Conservation (phyloP, 495 filamentous ascomycete species). For the Corynascus novoguineensis region DNA sequence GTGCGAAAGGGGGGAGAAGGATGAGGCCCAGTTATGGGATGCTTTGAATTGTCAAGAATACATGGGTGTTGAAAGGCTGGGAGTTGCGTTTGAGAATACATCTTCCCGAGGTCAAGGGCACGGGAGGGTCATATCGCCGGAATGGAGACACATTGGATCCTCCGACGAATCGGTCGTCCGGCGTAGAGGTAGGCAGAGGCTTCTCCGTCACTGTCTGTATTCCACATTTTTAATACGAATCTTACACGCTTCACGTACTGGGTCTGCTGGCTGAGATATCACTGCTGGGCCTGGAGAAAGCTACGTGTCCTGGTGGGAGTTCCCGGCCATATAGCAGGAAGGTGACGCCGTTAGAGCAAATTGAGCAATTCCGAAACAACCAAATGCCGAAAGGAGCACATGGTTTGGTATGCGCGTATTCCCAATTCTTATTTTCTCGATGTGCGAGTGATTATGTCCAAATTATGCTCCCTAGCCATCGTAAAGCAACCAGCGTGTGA, state of each 20-base stretch:
- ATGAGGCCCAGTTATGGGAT: background rate
- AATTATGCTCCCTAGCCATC: no score
- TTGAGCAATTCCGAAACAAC: no score
- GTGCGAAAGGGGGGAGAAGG: background rate
- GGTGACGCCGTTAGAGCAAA: no score
- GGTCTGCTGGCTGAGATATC: background rate
- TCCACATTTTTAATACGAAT: constrained; percentile 9
- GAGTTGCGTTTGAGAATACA: constrained; percentile 10
- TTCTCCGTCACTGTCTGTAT: constrained; percentile 8
- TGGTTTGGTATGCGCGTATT: no score
- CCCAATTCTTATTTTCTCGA: no score
- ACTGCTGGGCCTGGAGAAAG: no score
- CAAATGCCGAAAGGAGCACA: no score
- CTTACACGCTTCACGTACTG: background rate
- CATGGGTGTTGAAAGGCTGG: background rate
- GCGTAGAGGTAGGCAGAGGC: constrained; percentile 4
- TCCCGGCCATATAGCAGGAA: no score
- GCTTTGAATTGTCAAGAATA: background rate
- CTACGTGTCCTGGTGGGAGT: no score
- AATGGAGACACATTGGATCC: constrained; percentile 2
- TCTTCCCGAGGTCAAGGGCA: background rate
- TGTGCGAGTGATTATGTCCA: no score
- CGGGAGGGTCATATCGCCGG: constrained; percentile 8
- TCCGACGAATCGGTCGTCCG: constrained; percentile 4
- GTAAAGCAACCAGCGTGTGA: no score